Evolutionary conservation across 1,284 basidiomycete genomes (phyloP).

Genomic region (Trichosporon sp.): DNA sequence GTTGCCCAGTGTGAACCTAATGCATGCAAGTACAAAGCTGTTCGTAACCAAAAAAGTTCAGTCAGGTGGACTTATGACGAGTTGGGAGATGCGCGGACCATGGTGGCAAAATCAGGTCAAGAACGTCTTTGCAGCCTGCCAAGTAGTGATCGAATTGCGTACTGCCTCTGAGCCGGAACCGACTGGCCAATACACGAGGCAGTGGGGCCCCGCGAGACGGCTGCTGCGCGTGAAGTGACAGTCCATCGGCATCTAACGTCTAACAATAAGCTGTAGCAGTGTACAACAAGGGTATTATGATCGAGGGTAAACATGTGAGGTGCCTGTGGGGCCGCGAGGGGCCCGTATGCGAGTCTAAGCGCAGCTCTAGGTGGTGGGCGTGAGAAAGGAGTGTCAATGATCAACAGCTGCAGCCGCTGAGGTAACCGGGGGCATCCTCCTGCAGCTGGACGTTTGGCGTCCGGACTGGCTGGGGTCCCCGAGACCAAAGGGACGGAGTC

Average conservation of each 20-base stretch:
- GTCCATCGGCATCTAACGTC: not conserved
- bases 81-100: too few species aligned
- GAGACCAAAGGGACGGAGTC: constrained; percentile 44
- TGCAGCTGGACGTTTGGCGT: constrained; percentile 10
- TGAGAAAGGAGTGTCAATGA: not conserved
- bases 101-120: too few species aligned
- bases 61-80: too few species aligned
- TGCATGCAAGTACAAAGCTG: too few species aligned
- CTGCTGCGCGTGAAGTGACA: too few species aligned
- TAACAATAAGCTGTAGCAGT: not conserved
- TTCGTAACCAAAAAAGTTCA: too few species aligned
- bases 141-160: too few species aligned
- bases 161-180: too few species aligned
- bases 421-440: constrained; percentile 16
- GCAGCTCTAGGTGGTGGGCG: not conserved
- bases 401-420: constrained; percentile 18
- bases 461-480: constrained; percentile 20
- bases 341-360: not conserved
- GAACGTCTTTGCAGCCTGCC: too few species aligned
- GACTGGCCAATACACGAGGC: too few species aligned
- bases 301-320: not conserved
- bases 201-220: too few species aligned
- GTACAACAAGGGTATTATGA: not conserved
- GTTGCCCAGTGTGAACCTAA: too few species aligned
- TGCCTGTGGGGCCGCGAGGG: not conserved